A percentile compares a stretch with the other conserved stretches of the same genome.
Evolutionary conservation across 2,329 filamentous ascomycete genomes (phyloP).

Genomic region (Cladosporium colombiae): DNA sequence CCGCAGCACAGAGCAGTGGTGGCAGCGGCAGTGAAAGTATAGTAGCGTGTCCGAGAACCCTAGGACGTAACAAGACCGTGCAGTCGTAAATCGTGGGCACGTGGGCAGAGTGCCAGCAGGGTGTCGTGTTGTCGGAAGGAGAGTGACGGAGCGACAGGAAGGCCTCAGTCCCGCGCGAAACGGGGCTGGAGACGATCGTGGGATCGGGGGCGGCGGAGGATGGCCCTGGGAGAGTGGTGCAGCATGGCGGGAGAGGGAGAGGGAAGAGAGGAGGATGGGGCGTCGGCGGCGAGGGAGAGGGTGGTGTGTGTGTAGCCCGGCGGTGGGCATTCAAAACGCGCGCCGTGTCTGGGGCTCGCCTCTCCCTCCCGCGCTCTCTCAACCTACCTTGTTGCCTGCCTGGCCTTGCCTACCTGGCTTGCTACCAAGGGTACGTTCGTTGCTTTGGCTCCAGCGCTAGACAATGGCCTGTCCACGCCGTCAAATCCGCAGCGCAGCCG

Average conservation of each 20-base stretch:
- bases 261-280: neutral
- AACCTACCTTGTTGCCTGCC: neutral
- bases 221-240: constrained; percentile 30
- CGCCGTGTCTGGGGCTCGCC: constrained; percentile 17
- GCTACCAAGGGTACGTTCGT: neutral
- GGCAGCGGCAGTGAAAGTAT: neutral
- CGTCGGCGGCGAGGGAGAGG: constrained; percentile 14
- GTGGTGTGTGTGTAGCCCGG: constrained; percentile 14
- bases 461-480: neutral
- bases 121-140: constrained; percentile 24
- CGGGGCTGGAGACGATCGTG: constrained; percentile 44
- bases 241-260: constrained; percentile 22
- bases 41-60: neutral
- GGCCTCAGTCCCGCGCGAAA: constrained; percentile 52
- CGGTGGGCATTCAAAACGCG: constrained; percentile 17
- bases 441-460: constrained; percentile 8
- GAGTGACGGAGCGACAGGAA: constrained; percentile 20
- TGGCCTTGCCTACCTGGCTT: neutral
- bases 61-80: constrained; percentile 5
- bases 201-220: constrained; percentile 43
- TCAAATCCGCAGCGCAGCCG: neutral
- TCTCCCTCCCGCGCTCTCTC: neutral
- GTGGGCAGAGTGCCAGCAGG: constrained; percentile 21
- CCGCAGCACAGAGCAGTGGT: neutral
- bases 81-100: constrained; percentile 21